These are phyloP conservation scores for Yamadazyma dushanensis DNA, from an alignment of 1,139 yeast genomes.

Conservation along the genomic window DNA sequence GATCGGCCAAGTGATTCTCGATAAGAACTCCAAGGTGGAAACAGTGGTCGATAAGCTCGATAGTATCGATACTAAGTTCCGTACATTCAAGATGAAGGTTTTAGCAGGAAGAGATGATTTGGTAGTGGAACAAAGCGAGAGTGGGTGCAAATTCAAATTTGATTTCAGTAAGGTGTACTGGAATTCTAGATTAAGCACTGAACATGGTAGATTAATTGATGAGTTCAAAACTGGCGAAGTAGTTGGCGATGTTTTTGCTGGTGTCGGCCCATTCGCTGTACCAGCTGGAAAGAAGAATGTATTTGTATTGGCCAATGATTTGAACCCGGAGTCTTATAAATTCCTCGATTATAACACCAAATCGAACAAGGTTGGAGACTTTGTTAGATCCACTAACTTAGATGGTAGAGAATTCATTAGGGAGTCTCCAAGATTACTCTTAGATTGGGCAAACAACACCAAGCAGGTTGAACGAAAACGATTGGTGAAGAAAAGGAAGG, in stretches of 20 bases:
- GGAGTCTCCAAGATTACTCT: conserved; percentile 54
- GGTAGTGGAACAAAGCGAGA: conserved; percentile 83
- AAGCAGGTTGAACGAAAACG: conserved; percentile 28
- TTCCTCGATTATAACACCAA: conserved; percentile 66
- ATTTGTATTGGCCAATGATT: conserved; percentile 85
- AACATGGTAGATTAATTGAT: conserved; percentile 78
- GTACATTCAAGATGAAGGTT: conserved; percentile 93
- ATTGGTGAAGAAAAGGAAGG: conserved; percentile 33
- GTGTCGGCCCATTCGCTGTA: conserved; percentile 97
- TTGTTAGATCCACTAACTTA: conserved; percentile 64
- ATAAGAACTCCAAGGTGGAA: conserved; percentile 73
- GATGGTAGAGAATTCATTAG: conserved; percentile 85
- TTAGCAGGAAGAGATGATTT: conserved; percentile 80
- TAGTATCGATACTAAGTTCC: conserved; percentile 79
- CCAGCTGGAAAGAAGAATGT: conserved; percentile 90
- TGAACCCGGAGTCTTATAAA: conserved; percentile 83
- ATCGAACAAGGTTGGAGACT: conserved; percentile 59
- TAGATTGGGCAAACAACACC: conserved; percentile 31
- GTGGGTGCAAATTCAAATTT: conserved; percentile 81
- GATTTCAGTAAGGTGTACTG: conserved; percentile 95
- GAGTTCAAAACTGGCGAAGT: conserved; percentile 65
- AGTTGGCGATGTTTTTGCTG: conserved; percentile 95
- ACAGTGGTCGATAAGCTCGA: conserved; percentile 96
- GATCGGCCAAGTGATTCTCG: conserved; percentile 88
- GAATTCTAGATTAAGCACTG: conserved; percentile 94